Base-by-base conservation (phyloP, 257 asterid genomes). In the Plantago elongata region DNA sequence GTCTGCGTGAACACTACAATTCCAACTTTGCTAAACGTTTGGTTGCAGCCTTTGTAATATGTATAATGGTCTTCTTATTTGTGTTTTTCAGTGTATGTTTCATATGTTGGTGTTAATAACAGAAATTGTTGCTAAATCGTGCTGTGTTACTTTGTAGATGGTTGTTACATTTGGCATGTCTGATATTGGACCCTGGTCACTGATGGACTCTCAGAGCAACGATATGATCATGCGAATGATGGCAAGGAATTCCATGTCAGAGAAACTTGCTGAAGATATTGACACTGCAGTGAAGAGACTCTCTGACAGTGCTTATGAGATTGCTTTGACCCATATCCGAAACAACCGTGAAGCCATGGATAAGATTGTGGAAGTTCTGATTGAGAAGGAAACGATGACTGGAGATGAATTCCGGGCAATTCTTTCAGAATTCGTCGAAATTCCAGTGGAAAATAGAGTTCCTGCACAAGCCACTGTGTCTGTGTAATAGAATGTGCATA, bases 241-340 rank as follows among this genome's bases (percentile, higher is more conserved):
- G 98, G 96, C 98, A 4, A 76, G 98, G 70, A 91, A 91, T 60
- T 91, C 97, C 0, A 92, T 92, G 97, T 92, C 99, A 0, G 99
- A 91, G 69, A 91, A 51, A 82, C 98, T 91, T 13, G 97, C 98
- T 1, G 93, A 89, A 89, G 98, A 89, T 70, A 92, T 92, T 42
- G 98, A 92, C 69, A 60, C 74, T 15, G 97, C 98, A 9, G 80
- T 92, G 16, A 92, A 92, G 90, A 81, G 63, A 79, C 64, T 89
- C 42, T 81, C 96, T 4, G 95, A 89, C 9, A 75, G 71, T 30
- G 97, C 97, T 6, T 93, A 93, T 60, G 84, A 80, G 81, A 82
- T 89, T 29, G 97, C 96, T 9, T 75, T 87, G 71, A 69, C 69
- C 69, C 97, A 87, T 14, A 89, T 87, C 55, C 50, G 84, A 64